Evolutionary conservation across 352 stramenopile genomes (phyloP), one percentile per base, ranked within the genome.

Genomic region (Phytophthora idaei): DNA sequence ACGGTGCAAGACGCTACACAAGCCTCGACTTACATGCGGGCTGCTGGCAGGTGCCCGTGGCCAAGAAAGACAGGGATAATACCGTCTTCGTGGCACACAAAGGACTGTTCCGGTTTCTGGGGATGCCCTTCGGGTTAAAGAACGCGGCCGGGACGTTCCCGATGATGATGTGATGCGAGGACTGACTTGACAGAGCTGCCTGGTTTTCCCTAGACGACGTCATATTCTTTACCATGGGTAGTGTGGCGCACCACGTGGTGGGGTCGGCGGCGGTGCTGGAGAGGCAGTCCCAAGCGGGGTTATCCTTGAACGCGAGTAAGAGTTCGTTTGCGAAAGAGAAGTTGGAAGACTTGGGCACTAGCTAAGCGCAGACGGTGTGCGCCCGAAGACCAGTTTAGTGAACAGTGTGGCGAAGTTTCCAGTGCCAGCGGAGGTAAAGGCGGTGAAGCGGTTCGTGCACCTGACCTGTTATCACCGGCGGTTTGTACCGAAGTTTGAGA

Each of bases 261-360:
- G 27, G 36, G 12, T 12, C 36, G 6, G 2, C 46, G 14, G 28
- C 5, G 6, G 27, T 37, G 0, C 1, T 27, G 27, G 27, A 37
- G 9, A 31, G 46, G 5, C 11, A 36, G 27, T 3, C 46, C 7
- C n/a, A 10, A 5, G 46, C 46, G 0, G 46, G 46, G 7, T 5
- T 52, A 25, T 37, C 46, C 2, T 25, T 37, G 46, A 77, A 72
- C 37, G 49, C 0, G 50, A 37, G 2, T 7, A 77, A 73, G 50
- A 73, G 68, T 25, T 21, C 15, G 1, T 80, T 80, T 21, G 66
- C 47, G 7, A 47, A 36, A 0, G 10, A 37, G 2, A 36, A 5
- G 14, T 27, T 77, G 3, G 52, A 77, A 39, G 77, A 69, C 25
- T 15, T 76, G 10, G 63, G 67, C 67, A 79, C 15, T 58, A 74